Evolutionary conservation across 2,329 filamentous ascomycete species (phyloP), one percentile per base, ranked within the genome.

Genomic region (Penicillium paneum): DNA sequence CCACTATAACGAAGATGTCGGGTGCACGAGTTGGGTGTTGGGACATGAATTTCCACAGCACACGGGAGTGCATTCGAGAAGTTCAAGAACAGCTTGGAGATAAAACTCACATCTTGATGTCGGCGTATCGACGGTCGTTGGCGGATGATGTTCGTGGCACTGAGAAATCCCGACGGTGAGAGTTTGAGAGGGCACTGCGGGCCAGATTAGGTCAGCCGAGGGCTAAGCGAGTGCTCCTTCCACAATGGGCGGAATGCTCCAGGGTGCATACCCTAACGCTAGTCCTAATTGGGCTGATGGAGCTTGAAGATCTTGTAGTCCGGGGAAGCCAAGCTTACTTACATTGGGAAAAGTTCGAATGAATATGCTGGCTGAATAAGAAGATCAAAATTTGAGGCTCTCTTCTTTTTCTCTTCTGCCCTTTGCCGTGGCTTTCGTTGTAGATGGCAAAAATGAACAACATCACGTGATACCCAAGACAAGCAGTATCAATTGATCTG

Each of bases 81-180:
- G 51, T 58, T 39, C 57, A 64, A 52, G 42, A 60, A 55, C 31
- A 57, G 43, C 31, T 50, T 64, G 63, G 60, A 65, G 66, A 68
- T 69, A n/a, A 62, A 57, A 74, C 72, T 74, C 71, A 74, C 72
- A 74, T 74, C 72, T 74, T 74, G 71, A 74, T 70, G 72, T 73
- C 72, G 72, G 72, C 70, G 71, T 74, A 71, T 74, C 70, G 72
- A 74, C 71, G 71, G 72, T 74, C 72, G 71, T 73, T 74, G 71
- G 72, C 71, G 71, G 71, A 74, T 73, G 71, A 70, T 71, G 71
- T 73, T 74, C 71, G 71, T 72, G 67, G 67, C 70, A 70, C 68
- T 73, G 65, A 67, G 67, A 70, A 73, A 67, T 70, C 67, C 68
- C 60, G 64, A 59, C 63, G 63, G 66, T 68, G 71, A 74, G 70